These are phyloP conservation scores for Canariomyces notabilis DNA, from an alignment of 2,329 filamentous ascomycete species.

Conservation along the genomic window DNA sequence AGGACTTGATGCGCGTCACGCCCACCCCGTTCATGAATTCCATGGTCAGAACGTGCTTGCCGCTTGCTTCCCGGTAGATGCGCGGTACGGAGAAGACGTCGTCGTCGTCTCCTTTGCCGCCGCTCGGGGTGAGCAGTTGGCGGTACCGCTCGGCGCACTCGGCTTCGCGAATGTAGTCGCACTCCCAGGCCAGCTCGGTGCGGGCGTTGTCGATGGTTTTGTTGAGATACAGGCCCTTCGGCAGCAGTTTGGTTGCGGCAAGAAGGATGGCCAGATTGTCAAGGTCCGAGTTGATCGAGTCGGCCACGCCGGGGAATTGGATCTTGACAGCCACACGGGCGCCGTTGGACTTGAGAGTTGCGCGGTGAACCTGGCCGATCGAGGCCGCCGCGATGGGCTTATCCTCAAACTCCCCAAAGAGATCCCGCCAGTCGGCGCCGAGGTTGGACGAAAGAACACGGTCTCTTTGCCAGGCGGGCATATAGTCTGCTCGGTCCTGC, in stretches of 20 bases:
- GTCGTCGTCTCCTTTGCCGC: constrained; percentile 55
- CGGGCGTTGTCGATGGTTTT: constrained; percentile 96
- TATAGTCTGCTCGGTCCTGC: constrained; percentile 95
- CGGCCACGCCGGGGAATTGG: constrained; percentile 92
- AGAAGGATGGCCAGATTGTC: constrained; percentile 89
- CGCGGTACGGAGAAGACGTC: constrained; percentile 74
- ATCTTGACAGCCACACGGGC: constrained; percentile 88
- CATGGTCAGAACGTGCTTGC: constrained; percentile 85
- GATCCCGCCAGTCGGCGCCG: constrained; percentile 74
- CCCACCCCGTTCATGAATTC: constrained; percentile 82
- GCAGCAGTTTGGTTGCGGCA: constrained; percentile 82
- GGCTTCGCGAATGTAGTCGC: constrained; percentile 88
- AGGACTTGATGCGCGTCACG: constrained; percentile 71
- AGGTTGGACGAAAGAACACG: constrained; percentile 75
- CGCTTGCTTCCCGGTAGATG: constrained; percentile 73
- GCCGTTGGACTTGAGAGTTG: constrained; percentile 68
- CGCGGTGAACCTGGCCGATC: constrained; percentile 92
- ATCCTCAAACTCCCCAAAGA: constrained; percentile 83
- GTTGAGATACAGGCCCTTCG: constrained; percentile 87
- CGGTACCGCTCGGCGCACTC: constrained; percentile 72
- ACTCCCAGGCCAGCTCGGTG: constrained; percentile 91
- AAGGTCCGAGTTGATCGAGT: constrained; percentile 93
- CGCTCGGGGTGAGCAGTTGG: constrained; percentile 58
- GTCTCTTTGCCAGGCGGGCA: constrained; percentile 90
- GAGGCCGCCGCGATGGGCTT: constrained; percentile 91